These are phyloP conservation scores for Ceratocystis ficicola DNA, from an alignment of 2,329 filamentous ascomycete genomes.

Conservation along the genomic window DNA sequence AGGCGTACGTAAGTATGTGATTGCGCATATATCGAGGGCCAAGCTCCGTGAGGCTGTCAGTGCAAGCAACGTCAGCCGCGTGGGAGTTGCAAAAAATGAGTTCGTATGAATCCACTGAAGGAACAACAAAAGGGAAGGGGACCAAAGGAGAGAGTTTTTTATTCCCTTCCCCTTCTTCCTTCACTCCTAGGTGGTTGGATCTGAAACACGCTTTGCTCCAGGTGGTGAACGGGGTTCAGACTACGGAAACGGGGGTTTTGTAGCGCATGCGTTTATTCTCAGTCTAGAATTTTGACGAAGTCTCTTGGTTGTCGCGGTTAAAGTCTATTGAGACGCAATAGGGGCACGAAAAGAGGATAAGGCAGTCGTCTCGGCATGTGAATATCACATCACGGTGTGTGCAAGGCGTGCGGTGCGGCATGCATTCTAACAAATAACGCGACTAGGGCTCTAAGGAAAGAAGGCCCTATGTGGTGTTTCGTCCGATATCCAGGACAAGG, in stretches of 20 bases:
- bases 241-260: not conserved
- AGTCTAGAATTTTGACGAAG: not conserved
- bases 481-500: slow-evolving; percentile 4
- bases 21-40: not conserved
- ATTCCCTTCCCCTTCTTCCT: not conserved
- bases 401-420: not conserved
- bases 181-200: slow-evolving; percentile 6
- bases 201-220: slow-evolving; percentile 10
- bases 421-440: not conserved
- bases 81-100: not conserved
- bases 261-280: not conserved
- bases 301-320: not conserved
- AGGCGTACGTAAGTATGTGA: not conserved
- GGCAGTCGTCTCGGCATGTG: not conserved
- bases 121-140: not conserved
- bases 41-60: not conserved
- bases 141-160: not conserved
- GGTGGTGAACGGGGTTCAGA: not conserved
- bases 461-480: not conserved
- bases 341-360: not conserved
- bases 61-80: not conserved
- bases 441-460: not conserved
- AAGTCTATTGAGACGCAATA: not conserved
- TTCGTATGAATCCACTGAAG: not conserved
- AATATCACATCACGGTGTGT: not conserved